A percentile compares a stretch with the other conserved stretches of the same genome.
These are phyloP conservation scores for Cercophora samala DNA, from an alignment of 495 filamentous ascomycete species.

Conservation along the genomic window DNA sequence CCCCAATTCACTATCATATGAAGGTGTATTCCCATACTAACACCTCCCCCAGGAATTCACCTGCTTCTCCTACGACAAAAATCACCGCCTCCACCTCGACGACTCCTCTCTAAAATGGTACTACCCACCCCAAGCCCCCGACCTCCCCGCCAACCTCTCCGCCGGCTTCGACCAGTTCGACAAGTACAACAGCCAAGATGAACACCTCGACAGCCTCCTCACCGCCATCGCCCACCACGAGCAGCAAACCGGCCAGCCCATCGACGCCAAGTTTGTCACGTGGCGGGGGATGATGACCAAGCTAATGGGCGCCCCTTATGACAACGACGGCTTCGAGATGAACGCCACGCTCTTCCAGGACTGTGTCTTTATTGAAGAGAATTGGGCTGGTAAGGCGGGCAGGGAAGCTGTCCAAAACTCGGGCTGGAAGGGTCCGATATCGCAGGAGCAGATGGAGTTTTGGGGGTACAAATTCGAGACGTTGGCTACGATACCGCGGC, in stretches of 20 bases:
- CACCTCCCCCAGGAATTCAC: slow-evolving; percentile 64
- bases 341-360: slow-evolving; percentile 87
- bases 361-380: slow-evolving; percentile 91
- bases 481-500: slow-evolving; percentile 65
- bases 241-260: slow-evolving; percentile 58
- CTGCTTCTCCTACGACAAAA: slow-evolving; percentile 84
- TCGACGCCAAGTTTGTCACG: slow-evolving; percentile 77
- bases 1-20: too few relatives aligned
- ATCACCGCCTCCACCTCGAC: slow-evolving; percentile 71
- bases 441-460: slow-evolving; percentile 49
- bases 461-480: slow-evolving; percentile 97
- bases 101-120: slow-evolving; percentile 82
- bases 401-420: slow-evolving; percentile 56
- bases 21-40: too few relatives aligned
- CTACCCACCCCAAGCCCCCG: slow-evolving; percentile 58
- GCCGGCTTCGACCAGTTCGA: slow-evolving; percentile 78
- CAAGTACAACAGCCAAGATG: slow-evolving; percentile 74
- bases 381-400: slow-evolving; percentile 63
- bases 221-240: slow-evolving; percentile 72
- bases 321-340: slow-evolving; percentile 92
- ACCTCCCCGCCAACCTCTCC: slow-evolving; percentile 60
- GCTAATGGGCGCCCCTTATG: slow-evolving; percentile 84
- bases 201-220: slow-evolving; percentile 83
- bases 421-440: slow-evolving; percentile 49
- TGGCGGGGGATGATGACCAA: slow-evolving; percentile 99